Evolutionary conservation across 2,329 filamentous ascomycete genomes (phyloP), one percentile per base, ranked within the genome.

Genomic region (Myriosclerotinia curreyana): DNA sequence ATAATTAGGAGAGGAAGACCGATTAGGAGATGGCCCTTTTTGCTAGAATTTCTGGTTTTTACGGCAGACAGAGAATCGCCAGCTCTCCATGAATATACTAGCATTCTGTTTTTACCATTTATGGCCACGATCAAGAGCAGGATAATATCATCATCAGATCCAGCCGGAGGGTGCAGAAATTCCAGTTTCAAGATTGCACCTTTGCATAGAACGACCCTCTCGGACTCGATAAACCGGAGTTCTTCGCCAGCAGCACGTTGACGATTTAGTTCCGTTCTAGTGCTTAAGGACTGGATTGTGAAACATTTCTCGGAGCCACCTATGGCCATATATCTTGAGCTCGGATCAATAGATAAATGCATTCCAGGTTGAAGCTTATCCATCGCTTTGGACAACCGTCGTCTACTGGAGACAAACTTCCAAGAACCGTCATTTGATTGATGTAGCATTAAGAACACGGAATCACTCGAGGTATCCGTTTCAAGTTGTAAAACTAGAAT

Each of bases 121-220:
- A 76, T 77, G 60, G 82, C 76, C 20, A 85, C 71, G 22, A 88
- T 81, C 50, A 96, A 77, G 14, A 96, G 78, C 4, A 98, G 80
- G n/a, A 96, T 87, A 51, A 96, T 84, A 70, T 87, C 86, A 62
- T 87, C 80, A 12, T 85, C 81, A 66, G 93, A 87, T 61, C 85
- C 82, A 0, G 82, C 76, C 12, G 82, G 81, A 9, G 92, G 90
- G 65, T 89, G 86, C 3, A 99, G 80, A 68, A 98, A 99, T 28
- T 92, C 89, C 81, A 97, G 87, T 70, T 91, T 90, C 70, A 94
- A 81, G 63, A 98, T 91, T n/a, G 87, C 81, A 0, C 91, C 92
- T 9, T 86, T 83, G 9, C 92, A 79, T 14, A 66, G 62, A 25
- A 73, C 38, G 6, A 69, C 66, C 48, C 53, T 66, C 54, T 74